Evolutionary conservation across 176 grass and related monocot genomes (phyloP), one percentile per base, ranked within the genome.

Genomic region (Hyparrhenia diplandra): DNA sequence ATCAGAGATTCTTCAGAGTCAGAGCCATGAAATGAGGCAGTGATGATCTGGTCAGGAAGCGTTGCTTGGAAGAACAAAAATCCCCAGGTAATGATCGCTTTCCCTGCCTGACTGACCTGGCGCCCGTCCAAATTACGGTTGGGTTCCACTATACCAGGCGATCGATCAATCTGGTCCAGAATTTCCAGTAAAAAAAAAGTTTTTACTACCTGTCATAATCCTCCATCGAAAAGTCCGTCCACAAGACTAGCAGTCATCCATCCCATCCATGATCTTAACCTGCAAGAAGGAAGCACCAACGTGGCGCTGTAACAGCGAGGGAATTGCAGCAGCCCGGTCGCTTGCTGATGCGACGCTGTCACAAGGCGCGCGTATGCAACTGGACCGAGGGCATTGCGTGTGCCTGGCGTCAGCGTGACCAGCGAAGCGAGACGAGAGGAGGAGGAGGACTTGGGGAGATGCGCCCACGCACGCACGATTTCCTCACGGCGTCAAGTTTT

Each of bases 331-430:
- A 16, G 11, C 30, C 55, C 4, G 39, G 17, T 21, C 20, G 61
- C 10, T 14, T 79, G 76, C 76, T 79, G 88, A 86, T 72, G 88
- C 83, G 83, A 85, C 83, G 83, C 83, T 90, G 46, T 30, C 83
- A 82, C 88, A 59, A 85, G 83, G 13, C 82, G 27, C 21, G 81
- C 83, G 87, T 85, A 77, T 64, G 83, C 77, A 72, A 63, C 4
- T 0, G 23, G 2, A 13, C 55, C 20, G 49, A 13, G 46, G n/a
- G 78, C 80, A 57, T 77, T 35, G 72, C 87, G 83, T 78, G 29
- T 2, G 79, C 78, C 13, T 90, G 78, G 88, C 83, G 88, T 86
- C 88, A 86, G 88, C 88, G 36, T 89, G 88, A 89, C 78, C 77
- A 1, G 11, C 70, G 20, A 10, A 17, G 47, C 17, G 12, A 29